phyloP scores from a whole-genome alignment of 306 rosid genomes.

The Vicia sativa region DNA sequence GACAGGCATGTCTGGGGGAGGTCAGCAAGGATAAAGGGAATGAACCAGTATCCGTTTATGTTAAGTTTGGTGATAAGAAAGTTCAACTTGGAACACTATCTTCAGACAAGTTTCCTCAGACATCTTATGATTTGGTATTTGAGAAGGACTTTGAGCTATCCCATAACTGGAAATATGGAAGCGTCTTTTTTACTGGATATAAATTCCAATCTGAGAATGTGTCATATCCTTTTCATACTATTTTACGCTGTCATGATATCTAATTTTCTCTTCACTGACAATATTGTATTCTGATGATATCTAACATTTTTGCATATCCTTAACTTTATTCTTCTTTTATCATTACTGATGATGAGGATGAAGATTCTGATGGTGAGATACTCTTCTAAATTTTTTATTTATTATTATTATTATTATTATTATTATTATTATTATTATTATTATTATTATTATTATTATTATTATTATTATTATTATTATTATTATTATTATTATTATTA shows the following conservation, averaged over 20 bases:
- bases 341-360: conserved; percentile 33
- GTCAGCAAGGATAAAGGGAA: conserved; percentile 55
- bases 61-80: conserved; percentile 53
- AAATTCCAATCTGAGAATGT: conserved; percentile 16
- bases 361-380: conserved; percentile 49
- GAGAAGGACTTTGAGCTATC: conserved; percentile 68
- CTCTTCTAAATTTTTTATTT: conserved; percentile 34
- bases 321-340: conserved; percentile 42
- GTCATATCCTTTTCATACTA: conserved; percentile 54
- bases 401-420: background rate
- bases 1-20: conserved; percentile 68
- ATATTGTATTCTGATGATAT: background rate
- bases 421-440: background rate
- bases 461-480: background rate
- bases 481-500: background rate
- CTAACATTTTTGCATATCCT: conserved; percentile 36
- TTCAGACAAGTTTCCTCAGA: conserved; percentile 57
- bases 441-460: background rate
- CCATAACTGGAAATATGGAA: conserved; percentile 69
- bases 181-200: conserved; percentile 65
- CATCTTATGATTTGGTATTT: conserved; percentile 63
- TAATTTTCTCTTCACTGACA: conserved; percentile 2
- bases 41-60: conserved; percentile 56
- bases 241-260: conserved; percentile 28
- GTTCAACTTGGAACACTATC: conserved; percentile 66